A percentile compares a stretch with the other conserved stretches of the same genome.
These are phyloP conservation scores for Pythium guiyangense DNA, from an alignment of 352 stramenopile genomes.

Conservation along the genomic window DNA sequence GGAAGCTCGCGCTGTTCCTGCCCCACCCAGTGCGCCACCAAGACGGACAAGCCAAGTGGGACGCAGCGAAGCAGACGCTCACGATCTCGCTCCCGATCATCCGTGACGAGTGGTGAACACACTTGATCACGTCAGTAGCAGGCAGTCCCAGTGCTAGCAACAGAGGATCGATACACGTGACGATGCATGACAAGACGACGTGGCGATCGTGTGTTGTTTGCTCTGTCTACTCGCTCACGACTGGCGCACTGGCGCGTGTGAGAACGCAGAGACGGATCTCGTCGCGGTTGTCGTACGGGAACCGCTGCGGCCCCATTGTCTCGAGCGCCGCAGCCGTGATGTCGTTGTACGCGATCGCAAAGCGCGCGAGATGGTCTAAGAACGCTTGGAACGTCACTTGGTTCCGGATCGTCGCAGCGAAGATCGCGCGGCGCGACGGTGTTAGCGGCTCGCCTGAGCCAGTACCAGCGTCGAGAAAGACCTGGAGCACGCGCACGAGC, in stretches of 20 bases:
- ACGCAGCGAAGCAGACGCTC: constrained; percentile 40
- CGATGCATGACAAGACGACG: no score
- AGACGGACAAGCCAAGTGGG: constrained; percentile 73
- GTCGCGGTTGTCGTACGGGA: constrained; percentile 55
- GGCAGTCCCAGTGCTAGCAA: not conserved
- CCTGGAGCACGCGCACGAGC: constrained; percentile 50
- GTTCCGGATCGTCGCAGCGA: constrained; percentile 74
- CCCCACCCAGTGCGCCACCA: constrained; percentile 70
- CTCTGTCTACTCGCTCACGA: no score
- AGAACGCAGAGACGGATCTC: constrained; percentile 63
- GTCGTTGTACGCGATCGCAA: constrained; percentile 60
- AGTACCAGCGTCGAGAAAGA: constrained; percentile 34
- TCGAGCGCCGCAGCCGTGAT: constrained; percentile 40
- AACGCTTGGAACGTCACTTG: constrained; percentile 73
- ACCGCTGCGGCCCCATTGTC: constrained; percentile 39
- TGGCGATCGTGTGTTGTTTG: no score
- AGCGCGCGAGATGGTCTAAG: constrained; percentile 44
- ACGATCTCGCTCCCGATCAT: constrained; percentile 69
- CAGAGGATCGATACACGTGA: not conserved
- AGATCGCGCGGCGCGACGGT: constrained; percentile 43
- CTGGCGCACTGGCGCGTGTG: not conserved
- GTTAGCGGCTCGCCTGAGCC: constrained; percentile 1
- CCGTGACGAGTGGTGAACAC: constrained; percentile 68
- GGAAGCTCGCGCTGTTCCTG: constrained; percentile 65
- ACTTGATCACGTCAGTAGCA: not conserved